phyloP scores from a whole-genome alignment of 495 filamentous ascomycete genomes.

The Acidomyces sp. region DNA sequence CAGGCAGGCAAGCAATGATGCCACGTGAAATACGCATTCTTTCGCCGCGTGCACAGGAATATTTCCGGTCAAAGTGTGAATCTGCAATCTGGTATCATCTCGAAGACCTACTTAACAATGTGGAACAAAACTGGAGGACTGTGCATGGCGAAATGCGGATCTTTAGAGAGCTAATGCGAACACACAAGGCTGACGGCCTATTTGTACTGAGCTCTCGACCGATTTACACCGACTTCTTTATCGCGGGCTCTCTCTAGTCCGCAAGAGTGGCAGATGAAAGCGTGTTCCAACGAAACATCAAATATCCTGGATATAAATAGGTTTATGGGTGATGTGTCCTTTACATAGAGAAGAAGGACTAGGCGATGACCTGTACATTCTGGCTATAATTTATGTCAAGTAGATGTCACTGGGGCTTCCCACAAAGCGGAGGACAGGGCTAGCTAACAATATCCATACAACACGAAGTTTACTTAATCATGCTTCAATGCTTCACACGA shows the following conservation, averaged over 20 bases:
- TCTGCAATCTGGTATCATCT: conserved; percentile 26
- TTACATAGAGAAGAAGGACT: conserved; percentile 31
- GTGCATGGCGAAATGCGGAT: conserved; percentile 19
- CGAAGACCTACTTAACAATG: conserved; percentile 29
- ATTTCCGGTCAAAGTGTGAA: conserved; percentile 32
- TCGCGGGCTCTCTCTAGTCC: conserved; percentile 28
- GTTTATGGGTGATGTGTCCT: conserved; percentile 31
- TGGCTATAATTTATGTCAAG: too few species aligned
- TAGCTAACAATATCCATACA: too few species aligned
- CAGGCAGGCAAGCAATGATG: conserved; percentile 23
- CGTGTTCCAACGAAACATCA: conserved; percentile 25
- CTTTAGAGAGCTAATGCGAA: conserved; percentile 27
- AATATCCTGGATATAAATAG: conserved; percentile 24
- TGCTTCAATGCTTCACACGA: too few species aligned
- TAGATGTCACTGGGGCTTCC: too few species aligned
- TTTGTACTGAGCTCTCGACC: conserved; percentile 29
- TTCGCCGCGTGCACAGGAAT: conserved; percentile 30
- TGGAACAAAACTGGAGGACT: conserved; percentile 26
- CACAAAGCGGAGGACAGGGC: too few species aligned
- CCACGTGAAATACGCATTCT: conserved; percentile 32
- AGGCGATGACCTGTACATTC: too few species aligned
- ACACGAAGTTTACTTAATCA: too few species aligned
- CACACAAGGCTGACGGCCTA: conserved; percentile 27
- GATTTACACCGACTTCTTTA: conserved; percentile 31
- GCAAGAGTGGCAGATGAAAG: conserved; percentile 30